A percentile compares a stretch with the other conserved stretches of the same genome.
Evolutionary conservation across 2,329 filamentous ascomycete species (phyloP).

Genomic region (Didymosphaeria variabile): DNA sequence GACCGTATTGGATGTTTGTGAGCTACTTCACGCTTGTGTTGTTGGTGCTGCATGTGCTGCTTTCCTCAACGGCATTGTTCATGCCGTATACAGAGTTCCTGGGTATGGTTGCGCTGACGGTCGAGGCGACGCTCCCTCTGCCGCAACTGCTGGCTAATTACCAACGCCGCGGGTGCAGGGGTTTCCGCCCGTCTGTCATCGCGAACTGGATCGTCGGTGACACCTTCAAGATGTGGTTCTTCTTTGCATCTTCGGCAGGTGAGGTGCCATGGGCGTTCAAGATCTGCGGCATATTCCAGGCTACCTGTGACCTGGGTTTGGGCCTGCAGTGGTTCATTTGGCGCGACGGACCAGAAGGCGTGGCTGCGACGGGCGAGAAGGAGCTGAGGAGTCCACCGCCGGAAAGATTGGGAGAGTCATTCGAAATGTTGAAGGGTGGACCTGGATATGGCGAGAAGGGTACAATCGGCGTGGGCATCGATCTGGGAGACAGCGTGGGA

Average conservation of each 20-base stretch:
- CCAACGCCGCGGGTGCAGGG: conserved; percentile 74
- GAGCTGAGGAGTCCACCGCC: conserved; percentile 35
- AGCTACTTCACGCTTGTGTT: conserved; percentile 71
- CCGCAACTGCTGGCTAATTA: conserved; percentile 80
- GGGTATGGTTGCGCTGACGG: conserved; percentile 77
- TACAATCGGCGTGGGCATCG: conserved; percentile 22
- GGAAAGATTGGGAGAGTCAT: conserved; percentile 19
- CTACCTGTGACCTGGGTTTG: conserved; percentile 76
- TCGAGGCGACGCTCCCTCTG: conserved; percentile 83
- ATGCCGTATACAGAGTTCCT: conserved; percentile 71
- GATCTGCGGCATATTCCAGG: conserved; percentile 83
- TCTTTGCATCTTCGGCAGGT: conserved; percentile 77
- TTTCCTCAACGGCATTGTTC: conserved; percentile 69
- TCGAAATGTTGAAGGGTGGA: conserved; percentile 20
- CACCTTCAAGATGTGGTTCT: conserved; percentile 79
- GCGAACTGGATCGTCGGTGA: conserved; percentile 82
- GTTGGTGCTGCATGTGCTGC: conserved; percentile 70
- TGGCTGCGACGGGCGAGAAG: conserved; percentile 27
- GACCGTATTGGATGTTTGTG: conserved; percentile 83
- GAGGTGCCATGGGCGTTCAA: conserved; percentile 81
- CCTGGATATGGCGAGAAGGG: conserved; percentile 15
- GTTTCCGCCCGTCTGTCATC: conserved; percentile 79
- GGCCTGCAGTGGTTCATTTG: conserved; percentile 72
- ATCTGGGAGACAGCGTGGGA: conserved; percentile 27
- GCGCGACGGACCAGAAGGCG: conserved; percentile 37